These are phyloP conservation scores for Flaveria trinervia DNA, from an alignment of 129 eudicot genomes.

Conservation along the genomic window DNA sequence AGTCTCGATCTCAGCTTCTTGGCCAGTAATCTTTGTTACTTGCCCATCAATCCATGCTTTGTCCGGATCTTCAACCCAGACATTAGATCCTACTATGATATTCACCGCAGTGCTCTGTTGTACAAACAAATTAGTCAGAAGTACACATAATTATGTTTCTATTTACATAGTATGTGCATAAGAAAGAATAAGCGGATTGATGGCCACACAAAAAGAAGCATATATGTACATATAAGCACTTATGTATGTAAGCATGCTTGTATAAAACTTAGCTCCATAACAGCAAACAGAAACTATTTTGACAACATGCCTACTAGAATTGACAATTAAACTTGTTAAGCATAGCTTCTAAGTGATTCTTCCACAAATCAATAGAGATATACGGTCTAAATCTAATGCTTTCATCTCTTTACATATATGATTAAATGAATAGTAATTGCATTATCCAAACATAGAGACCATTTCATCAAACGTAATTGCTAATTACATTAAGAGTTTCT, in stretches of 20 bases:
- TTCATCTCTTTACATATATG: background rate
- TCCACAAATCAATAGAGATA: background rate
- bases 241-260: background rate
- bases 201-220: too few relatives aligned
- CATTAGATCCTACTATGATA: conserved; percentile 50
- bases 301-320: background rate
- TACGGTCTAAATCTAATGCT: background rate
- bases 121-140: conserved; percentile 9
- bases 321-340: background rate
- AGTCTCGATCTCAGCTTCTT: conserved; percentile 50
- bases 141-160: background rate
- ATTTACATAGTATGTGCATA: background rate
- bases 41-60: conserved; percentile 55
- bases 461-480: too few relatives aligned
- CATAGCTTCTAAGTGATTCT: background rate
- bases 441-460: background rate
- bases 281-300: background rate
- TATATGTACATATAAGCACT: background rate
- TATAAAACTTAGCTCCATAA: conserved; percentile 17
- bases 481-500: conserved; percentile 1
- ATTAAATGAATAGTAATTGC: background rate
- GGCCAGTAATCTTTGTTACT: conserved; percentile 48
- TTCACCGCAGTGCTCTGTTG: conserved; percentile 46
- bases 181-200: background rate
- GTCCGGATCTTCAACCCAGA: conserved; percentile 53